A percentile compares a stretch with the other conserved stretches of the same genome.
phyloP scores from a whole-genome alignment of 495 filamentous ascomycete species.

The Penicillium parvum region DNA sequence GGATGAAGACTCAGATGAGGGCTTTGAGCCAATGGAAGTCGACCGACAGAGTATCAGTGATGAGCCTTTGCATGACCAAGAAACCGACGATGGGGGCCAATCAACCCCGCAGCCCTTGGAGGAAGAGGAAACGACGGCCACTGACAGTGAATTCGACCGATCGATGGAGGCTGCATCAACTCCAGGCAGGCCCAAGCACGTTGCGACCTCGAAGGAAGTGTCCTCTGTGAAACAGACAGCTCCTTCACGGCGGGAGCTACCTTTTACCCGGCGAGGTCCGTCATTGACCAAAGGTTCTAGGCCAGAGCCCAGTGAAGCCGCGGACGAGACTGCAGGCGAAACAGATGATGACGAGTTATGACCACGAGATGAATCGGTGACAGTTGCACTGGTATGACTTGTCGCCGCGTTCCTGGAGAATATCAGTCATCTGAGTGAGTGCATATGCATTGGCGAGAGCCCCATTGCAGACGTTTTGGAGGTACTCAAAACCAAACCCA shows the following conservation, averaged over 20 bases:
- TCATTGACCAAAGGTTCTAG: not conserved
- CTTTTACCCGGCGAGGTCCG: conserved; percentile 27
- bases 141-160: conserved; percentile 23
- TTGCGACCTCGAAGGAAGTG: not conserved
- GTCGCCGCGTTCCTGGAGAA: not conserved
- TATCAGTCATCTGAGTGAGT: not conserved
- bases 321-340: conserved; percentile 40
- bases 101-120: conserved; percentile 31
- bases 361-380: too few species aligned
- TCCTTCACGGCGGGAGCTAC: conserved; percentile 36
- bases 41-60: conserved; percentile 31
- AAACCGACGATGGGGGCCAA: conserved; percentile 38
- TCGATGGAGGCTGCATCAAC: not conserved
- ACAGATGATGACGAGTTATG: conserved; percentile 53
- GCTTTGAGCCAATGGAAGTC: conserved; percentile 57
- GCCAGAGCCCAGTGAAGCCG: conserved; percentile 7
- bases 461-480: too few species aligned
- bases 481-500: too few species aligned
- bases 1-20: conserved; percentile 44
- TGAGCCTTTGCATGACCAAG: conserved; percentile 24
- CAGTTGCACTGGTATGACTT: not conserved
- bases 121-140: conserved; percentile 41
- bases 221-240: conserved; percentile 17
- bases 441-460: too few species aligned
- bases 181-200: not conserved